Evolutionary conservation across 2,329 filamentous ascomycete genomes (phyloP), one percentile per base, ranked within the genome.

Genomic region (Colletotrichum magnum): DNA sequence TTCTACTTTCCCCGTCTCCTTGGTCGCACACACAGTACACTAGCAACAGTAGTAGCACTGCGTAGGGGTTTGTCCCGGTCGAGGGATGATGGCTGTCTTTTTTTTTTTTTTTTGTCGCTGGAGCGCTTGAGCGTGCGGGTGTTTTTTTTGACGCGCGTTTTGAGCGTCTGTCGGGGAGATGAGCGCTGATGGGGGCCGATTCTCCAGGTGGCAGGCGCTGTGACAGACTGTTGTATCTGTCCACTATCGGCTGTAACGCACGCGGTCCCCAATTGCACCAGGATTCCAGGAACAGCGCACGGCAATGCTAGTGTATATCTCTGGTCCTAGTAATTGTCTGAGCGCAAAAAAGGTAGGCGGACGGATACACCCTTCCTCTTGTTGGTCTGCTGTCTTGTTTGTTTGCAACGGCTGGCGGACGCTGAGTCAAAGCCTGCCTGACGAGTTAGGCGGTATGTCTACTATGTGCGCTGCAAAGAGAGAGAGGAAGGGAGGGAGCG

Each of bases 111-210:
- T 32, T 7, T 32, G 32, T 36, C 32, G 32, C 32, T 36, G 32
- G 7, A 78, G 81, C 81, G 81, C 80, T 82, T 82, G 78, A 74
- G 70, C 71, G 74, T 24, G 21, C 21, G 21, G 21, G 21, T 24
- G 21, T 43, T 72, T 45, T 65, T 73, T 76, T 82, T 83, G 77
- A 82, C 82, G 82, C 81, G 82, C 82, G 81, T 83, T 84, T 83
- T 76, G 76, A 81, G 79, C 80, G 80, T 76, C 78, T 81, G 80
- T 76, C 74, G 75, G 74, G 75, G 71, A 73, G 72, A 74, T 64
- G 72, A 73, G 47, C 15, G 65, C 63, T 64, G 56, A 59, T 64
- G 67, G 56, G 66, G 60, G 32, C 66, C 54, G 47, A 41, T 58
- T 51, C 43, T 48, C 53, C 64, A 62, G 57, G 47, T 57, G 45